Conservation (phyloP, 495 filamentous ascomycete species). For the Penicillium atrosanguineum region DNA sequence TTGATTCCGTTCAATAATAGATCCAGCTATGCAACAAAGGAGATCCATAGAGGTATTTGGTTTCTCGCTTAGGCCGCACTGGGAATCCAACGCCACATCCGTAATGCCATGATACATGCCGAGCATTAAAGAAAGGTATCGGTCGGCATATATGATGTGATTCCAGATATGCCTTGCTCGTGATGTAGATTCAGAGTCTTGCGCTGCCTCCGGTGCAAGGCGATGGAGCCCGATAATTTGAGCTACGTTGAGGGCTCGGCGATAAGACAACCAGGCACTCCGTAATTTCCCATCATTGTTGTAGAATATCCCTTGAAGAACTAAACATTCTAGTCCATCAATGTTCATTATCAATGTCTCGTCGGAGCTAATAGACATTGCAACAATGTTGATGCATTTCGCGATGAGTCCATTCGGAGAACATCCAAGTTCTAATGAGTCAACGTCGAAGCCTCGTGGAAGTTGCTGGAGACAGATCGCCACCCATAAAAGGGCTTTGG, state of each 20-base stretch:
- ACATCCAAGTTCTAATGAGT: slow-evolving; percentile 3
- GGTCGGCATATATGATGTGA: slow-evolving; percentile 11
- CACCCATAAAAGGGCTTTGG: slow-evolving; percentile 9
- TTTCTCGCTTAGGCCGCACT: neutral
- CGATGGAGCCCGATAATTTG: slow-evolving; percentile 20
- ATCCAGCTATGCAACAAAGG: slow-evolving; percentile 34
- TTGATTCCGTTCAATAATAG: slow-evolving; percentile 49
- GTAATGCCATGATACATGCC: slow-evolving; percentile 13
- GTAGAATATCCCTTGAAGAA: slow-evolving; percentile 15
- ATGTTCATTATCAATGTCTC: slow-evolving; percentile 15
- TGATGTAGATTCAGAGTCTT: neutral
- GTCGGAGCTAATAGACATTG: slow-evolving; percentile 2
- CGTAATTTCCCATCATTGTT: slow-evolving; percentile 20
- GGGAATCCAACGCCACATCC: slow-evolving; percentile 10
- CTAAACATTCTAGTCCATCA: slow-evolving; percentile 21
- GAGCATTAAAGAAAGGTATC: slow-evolving; percentile 15
- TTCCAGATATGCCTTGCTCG: slow-evolving; percentile 8
- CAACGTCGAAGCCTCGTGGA: neutral
- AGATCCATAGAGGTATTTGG: slow-evolving; percentile 2
- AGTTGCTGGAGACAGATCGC: slow-evolving; percentile 14
- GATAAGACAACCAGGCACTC: slow-evolving; percentile 21
- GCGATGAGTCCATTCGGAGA: slow-evolving; percentile 4
- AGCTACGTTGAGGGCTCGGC: slow-evolving; percentile 14
- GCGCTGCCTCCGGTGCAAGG: neutral
- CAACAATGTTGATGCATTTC: slow-evolving; percentile 3